phyloP scores from a whole-genome alignment of 1,284 basidiomycete species.

The Ustilago hordei region DNA sequence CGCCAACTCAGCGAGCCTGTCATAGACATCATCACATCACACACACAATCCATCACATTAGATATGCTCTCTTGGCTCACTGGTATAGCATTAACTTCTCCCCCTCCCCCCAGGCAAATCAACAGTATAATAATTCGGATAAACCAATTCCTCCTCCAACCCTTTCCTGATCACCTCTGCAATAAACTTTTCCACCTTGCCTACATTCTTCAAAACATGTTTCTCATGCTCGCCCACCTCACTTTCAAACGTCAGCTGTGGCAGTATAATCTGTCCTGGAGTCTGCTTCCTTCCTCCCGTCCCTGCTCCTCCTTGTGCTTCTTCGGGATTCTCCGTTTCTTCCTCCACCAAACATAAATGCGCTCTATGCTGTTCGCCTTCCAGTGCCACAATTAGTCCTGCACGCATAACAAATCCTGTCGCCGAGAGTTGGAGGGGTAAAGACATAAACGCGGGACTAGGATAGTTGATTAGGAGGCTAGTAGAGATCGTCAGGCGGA shows the following conservation, averaged over 20 bases:
- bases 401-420: slow-evolving; percentile 88
- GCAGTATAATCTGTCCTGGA: slow-evolving; percentile 83
- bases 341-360: slow-evolving; percentile 79
- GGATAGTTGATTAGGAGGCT: slow-evolving; percentile 96
- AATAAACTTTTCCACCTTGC: slow-evolving; percentile 93
- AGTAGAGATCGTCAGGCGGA: slow-evolving; percentile 80
- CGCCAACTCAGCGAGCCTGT: too few species aligned
- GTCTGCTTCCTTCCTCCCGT: slow-evolving; percentile 6
- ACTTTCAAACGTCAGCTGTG: slow-evolving; percentile 91
- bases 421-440: slow-evolving; percentile 90
- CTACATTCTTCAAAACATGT: slow-evolving; percentile 95
- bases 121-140: slow-evolving; percentile 68
- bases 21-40: too few species aligned
- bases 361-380: slow-evolving; percentile 80
- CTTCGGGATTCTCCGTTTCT: slow-evolving; percentile 38
- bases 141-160: slow-evolving; percentile 75
- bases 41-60: too few species aligned
- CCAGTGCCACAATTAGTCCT: slow-evolving; percentile 89
- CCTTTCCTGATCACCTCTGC: slow-evolving; percentile 94
- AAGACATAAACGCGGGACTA: slow-evolving; percentile 90
- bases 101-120: slow-evolving; percentile 48
- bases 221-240: slow-evolving; percentile 96
- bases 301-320: slow-evolving; percentile 33
- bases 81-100: neutral
- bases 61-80: too few species aligned